phyloP scores from a whole-genome alignment of 1,284 basidiomycete genomes.

The Tilletia walkeri region DNA sequence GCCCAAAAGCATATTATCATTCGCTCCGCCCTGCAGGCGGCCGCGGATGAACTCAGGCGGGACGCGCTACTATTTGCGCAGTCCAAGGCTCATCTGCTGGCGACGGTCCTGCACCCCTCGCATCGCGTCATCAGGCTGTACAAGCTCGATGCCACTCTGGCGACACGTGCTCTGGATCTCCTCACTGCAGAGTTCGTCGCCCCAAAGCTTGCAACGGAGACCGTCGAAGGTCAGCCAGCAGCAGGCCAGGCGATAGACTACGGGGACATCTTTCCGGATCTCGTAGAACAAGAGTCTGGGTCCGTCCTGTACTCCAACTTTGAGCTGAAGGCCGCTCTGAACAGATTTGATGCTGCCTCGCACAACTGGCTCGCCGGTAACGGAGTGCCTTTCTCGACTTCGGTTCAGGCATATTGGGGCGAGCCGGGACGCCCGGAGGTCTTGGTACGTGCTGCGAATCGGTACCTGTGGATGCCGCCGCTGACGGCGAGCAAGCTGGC shows the following conservation, averaged over 20 bases:
- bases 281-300: neutral
- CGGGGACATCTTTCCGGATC: neutral
- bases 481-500: neutral
- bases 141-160: neutral
- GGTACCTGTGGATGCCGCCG: slow-evolving; percentile 5
- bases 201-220: neutral
- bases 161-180: neutral
- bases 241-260: neutral
- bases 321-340: neutral
- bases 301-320: neutral
- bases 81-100: slow-evolving; percentile 6
- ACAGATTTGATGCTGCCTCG: neutral
- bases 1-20: neutral
- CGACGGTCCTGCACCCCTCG: slow-evolving; percentile 1
- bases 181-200: neutral
- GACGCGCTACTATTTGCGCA: neutral
- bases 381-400: neutral
- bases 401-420: neutral
- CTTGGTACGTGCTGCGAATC: neutral
- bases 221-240: neutral
- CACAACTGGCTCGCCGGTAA: neutral
- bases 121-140: neutral
- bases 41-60: neutral
- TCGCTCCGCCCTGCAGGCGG: neutral
- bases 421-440: neutral